phyloP scores from a whole-genome alignment of 75 land plant species.

The Pseudotsuga menziesii region DNA sequence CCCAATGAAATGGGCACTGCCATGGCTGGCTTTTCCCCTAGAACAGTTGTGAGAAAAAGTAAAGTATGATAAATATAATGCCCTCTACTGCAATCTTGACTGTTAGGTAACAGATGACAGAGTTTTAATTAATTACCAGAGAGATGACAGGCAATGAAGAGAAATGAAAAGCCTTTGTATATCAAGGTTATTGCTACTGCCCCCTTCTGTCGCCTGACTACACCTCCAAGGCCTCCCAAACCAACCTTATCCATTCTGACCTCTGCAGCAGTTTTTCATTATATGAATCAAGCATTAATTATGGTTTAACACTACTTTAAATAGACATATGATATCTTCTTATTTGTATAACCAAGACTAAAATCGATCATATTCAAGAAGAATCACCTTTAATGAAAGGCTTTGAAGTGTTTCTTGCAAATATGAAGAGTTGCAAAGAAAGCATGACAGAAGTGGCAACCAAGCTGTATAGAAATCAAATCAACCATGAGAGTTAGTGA shows the following conservation, averaged over 20 bases:
- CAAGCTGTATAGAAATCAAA: slow-evolving; percentile 17
- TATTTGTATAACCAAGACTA: too few relatives aligned
- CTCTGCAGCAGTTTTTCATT: slow-evolving; percentile 16
- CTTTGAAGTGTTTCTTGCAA: slow-evolving; percentile 17
- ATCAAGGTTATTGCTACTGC: slow-evolving; percentile 63
- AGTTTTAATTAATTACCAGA: slow-evolving; percentile 37
- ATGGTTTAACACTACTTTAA: too few relatives aligned
- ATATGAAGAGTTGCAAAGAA: slow-evolving; percentile 40
- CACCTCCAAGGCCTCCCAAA: slow-evolving; percentile 31
- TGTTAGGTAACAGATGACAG: too few relatives aligned
- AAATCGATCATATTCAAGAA: neutral
- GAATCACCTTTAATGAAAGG: slow-evolving; percentile 25
- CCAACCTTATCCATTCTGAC: slow-evolving; percentile 31
- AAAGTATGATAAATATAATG: too few relatives aligned
- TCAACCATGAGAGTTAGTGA: too few relatives aligned
- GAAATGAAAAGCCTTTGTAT: slow-evolving; percentile 41
- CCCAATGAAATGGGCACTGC: too few relatives aligned
- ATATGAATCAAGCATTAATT: too few relatives aligned
- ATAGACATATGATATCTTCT: too few relatives aligned
- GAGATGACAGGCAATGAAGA: slow-evolving; percentile 77
- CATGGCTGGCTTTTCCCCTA: too few relatives aligned
- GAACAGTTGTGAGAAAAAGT: too few relatives aligned
- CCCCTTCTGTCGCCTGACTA: slow-evolving; percentile 59
- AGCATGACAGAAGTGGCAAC: slow-evolving; percentile 33
- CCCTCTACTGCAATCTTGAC: too few relatives aligned